Percentiles rank a stretch among this genome's conserved stretches.
Evolutionary conservation across 345 rosid genomes (phyloP).

Genomic region (Moricandia moricandioides): DNA sequence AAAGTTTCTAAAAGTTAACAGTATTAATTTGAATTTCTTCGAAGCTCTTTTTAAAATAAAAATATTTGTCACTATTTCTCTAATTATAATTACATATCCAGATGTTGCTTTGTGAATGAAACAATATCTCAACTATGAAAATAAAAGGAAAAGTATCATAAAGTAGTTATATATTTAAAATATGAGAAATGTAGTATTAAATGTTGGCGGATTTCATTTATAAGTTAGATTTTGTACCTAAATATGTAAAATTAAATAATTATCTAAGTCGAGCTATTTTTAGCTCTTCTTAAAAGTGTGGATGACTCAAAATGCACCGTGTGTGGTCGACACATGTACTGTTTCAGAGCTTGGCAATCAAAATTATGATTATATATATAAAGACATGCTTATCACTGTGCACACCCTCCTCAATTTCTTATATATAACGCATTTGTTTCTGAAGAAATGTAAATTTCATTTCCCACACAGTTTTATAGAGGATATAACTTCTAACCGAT

Average conservation of each 20-base stretch:
- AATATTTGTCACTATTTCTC: too few species aligned
- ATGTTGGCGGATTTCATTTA: background rate
- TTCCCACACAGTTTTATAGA: background rate
- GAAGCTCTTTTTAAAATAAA: background rate
- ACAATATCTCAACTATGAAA: background rate
- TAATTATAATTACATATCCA: slow-evolving; percentile 5
- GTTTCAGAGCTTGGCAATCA: background rate
- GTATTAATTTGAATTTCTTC: background rate
- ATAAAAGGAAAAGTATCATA: background rate
- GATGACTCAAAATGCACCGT: background rate
- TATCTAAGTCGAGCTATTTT: background rate
- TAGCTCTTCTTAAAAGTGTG: background rate
- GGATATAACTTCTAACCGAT: background rate
- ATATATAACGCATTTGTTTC: background rate
- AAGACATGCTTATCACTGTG: background rate
- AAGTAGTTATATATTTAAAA: background rate
- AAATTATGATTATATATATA: background rate
- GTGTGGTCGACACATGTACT: background rate
- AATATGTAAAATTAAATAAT: background rate
- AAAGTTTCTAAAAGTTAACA: background rate
- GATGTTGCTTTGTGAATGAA: background rate
- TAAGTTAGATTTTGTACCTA: background rate
- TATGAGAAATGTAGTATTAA: background rate
- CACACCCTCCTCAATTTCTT: background rate
- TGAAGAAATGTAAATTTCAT: background rate